phyloP scores from a whole-genome alignment of 306 rosid genomes.

The Trifolium subterraneum region DNA sequence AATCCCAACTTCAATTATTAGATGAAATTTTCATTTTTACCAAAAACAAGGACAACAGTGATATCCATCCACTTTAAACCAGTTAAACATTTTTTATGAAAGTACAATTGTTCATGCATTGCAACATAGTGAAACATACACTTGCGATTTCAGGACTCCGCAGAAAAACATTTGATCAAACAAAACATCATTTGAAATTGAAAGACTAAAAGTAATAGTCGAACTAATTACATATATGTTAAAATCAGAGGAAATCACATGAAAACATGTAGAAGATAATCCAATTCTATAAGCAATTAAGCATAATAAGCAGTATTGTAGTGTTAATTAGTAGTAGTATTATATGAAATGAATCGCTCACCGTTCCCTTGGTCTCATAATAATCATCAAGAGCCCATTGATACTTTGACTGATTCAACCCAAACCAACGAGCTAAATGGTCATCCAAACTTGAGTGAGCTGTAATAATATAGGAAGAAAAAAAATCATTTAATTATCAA shows the following conservation, averaged over 20 bases:
- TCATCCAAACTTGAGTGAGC: constrained; percentile 97
- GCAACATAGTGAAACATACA: neutral
- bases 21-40: neutral
- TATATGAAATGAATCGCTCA: constrained; percentile 51
- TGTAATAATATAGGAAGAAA: constrained; percentile 43
- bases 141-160: neutral
- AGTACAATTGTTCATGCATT: constrained; percentile 1
- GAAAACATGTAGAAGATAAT: constrained; percentile 11
- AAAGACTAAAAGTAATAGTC: neutral
- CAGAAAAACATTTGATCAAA: neutral
- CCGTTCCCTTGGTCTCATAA: constrained; percentile 90
- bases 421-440: constrained; percentile 98
- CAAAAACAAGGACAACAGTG: neutral
- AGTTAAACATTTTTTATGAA: neutral
- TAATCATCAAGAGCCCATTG: constrained; percentile 99
- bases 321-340: constrained; percentile 10
- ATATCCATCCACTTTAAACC: constrained; percentile 14
- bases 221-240: neutral
- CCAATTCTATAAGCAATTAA: constrained; percentile 6
- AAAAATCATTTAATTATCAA: constrained; percentile 1
- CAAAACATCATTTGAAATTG: neutral
- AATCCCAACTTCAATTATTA: neutral
- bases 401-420: constrained; percentile 93
- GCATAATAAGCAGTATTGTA: constrained; percentile 7
- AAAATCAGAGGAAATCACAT: constrained; percentile 29